Percentiles rank a stretch among this genome's conserved stretches.
These are phyloP conservation scores for Xylariaceae sp. DNA, from an alignment of 2,329 filamentous ascomycete species.

Conservation along the genomic window DNA sequence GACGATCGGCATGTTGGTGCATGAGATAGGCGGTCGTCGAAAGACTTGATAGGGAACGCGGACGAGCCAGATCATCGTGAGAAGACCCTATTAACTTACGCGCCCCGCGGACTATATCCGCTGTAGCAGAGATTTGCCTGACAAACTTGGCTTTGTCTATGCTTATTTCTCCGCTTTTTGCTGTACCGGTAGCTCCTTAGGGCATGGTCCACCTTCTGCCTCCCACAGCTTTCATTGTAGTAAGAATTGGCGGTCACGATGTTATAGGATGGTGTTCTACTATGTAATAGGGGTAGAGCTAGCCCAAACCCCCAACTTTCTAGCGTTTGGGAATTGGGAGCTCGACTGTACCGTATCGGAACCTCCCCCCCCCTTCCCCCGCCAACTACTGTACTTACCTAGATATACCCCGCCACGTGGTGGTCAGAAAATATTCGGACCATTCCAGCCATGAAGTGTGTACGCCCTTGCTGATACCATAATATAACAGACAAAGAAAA, in stretches of 20 bases:
- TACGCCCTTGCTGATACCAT: too few species aligned
- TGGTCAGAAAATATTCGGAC: too few species aligned
- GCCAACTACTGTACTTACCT: too few species aligned
- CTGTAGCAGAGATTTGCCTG: not conserved
- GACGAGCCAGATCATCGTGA: conserved; percentile 23
- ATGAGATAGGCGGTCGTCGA: conserved; percentile 8
- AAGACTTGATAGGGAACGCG: not conserved
- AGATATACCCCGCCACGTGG: too few species aligned
- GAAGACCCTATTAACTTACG: not conserved
- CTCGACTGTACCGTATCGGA: not conserved
- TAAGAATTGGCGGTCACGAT: conserved; percentile 22
- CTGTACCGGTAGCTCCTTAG: not conserved
- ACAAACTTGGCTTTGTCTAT: not conserved
- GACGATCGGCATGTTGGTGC: conserved; percentile 17
- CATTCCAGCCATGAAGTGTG: too few species aligned
- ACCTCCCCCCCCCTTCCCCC: conserved; percentile 1
- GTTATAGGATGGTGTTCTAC: conserved; percentile 9
- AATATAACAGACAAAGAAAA: too few species aligned
- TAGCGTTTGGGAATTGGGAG: not conserved
- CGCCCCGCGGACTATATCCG: not conserved
- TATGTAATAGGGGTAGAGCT: conserved; percentile 13
- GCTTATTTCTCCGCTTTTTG: conserved; percentile 10
- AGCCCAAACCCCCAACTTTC: conserved; percentile 11
- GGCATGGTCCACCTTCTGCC: conserved; percentile 5
- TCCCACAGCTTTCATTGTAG: conserved; percentile 5